Conservation (phyloP, 192 early-diverging fungal species). For the Backusella parvicylindrica region DNA sequence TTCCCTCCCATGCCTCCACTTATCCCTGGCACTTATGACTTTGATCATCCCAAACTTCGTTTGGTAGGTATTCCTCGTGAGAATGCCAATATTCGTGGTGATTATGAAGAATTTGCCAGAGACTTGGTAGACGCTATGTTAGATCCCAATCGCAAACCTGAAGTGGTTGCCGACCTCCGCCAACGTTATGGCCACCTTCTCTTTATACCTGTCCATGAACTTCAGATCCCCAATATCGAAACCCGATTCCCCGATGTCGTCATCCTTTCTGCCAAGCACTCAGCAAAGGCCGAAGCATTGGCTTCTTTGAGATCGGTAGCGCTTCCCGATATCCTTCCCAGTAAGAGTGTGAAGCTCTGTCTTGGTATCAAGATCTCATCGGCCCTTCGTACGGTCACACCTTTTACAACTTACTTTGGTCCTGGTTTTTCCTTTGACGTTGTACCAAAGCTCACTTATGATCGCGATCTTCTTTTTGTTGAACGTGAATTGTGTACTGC, state of each 20-base stretch:
- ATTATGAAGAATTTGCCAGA: constrained; percentile 35
- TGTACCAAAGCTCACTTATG: constrained; percentile 37
- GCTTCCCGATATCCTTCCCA: constrained; percentile 27
- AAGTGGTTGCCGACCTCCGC: neutral
- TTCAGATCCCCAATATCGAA: constrained; percentile 59
- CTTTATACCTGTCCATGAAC: constrained; percentile 57
- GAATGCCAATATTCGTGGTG: constrained; percentile 42
- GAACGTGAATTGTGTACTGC: constrained; percentile 53
- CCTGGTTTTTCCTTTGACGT: constrained; percentile 48
- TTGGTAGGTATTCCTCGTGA: constrained; percentile 49
- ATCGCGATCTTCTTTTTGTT: constrained; percentile 41
- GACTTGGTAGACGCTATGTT: constrained; percentile 33
- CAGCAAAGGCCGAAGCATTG: constrained; percentile 44
- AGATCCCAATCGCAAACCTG: neutral
- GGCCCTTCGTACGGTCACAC: constrained; percentile 63
- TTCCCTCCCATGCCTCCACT: constrained; percentile 51
- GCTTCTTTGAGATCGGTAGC: constrained; percentile 60
- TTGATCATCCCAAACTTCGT: constrained; percentile 38
- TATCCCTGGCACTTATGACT: constrained; percentile 32
- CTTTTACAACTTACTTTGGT: constrained; percentile 57
- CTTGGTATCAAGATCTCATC: constrained; percentile 64
- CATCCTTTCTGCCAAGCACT: constrained; percentile 32
- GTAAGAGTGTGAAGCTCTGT: constrained; percentile 50
- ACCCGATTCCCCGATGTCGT: constrained; percentile 42
- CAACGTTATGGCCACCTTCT: constrained; percentile 27